Evolutionary conservation across 2,329 filamentous ascomycete genomes (phyloP), one percentile per base, ranked within the genome.

Genomic region (Sporothrix brunneoviolacea): DNA sequence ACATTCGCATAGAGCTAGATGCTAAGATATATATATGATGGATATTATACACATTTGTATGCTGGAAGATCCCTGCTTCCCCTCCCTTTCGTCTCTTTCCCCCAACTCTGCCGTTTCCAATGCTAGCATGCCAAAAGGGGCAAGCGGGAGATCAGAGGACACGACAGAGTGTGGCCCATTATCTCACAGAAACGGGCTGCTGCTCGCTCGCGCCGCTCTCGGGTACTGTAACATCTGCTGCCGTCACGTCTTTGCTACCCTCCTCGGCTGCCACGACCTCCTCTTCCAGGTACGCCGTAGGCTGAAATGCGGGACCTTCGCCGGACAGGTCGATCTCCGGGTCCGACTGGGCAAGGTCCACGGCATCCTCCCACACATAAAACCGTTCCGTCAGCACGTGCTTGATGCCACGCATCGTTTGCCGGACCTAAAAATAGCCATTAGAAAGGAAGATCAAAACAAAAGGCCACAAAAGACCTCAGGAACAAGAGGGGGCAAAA

Each of bases 351-450:
- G 84, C 87, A 55, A 87, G 69, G 53, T 76, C 69, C 44, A 80
- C 70, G 19, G 88, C 88, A 62, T 90, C 86, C 62, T 88, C 77
- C 86, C 89, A 97, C 9, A 87, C 79, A 69, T 95, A 91, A 71
- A 82, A 93, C 61, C 91, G 79, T 70, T 96, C 91, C 32, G 88
- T 91, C 62, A 97, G 72, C 44, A 84, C 79, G 58, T 93, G 86
- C 71, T 88, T 89, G 68, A 97, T 95, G 40, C 77, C 75, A 62
- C 81, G 79, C 79, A 91, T 88, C 21, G 91, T 96, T 64, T 74
- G 72, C 59, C 76, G 76, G 53, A 95, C 79, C 88, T 95, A n/a
- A n/a, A n/a, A n/a, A n/a, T n/a, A n/a, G n/a, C n/a, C n/a, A n/a
- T n/a, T n/a, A n/a, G n/a, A n/a, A n/a, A n/a, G 18, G 10, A 3